Evolutionary conservation across 495 filamentous ascomycete species (phyloP), one percentile per base, ranked within the genome.

Genomic region (Daldinia grandis): DNA sequence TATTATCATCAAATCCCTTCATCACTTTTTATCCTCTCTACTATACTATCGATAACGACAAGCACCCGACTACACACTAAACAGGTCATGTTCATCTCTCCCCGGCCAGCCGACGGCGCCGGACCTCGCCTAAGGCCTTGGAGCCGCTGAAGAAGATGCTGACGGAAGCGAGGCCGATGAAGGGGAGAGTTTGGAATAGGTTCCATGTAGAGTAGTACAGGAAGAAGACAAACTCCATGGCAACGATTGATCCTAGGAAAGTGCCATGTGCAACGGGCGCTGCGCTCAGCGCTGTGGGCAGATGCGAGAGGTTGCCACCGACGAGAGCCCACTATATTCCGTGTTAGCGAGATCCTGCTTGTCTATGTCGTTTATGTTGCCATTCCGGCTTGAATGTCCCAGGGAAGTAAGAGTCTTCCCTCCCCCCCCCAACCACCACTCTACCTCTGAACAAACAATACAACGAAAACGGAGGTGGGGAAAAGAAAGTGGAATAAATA

Each of bases 141-240:
- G 91, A 94, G 61, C 95, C 96, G 78, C 93, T 97, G 44, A 98
- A 79, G 75, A 96, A 93, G 24, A 91, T 87, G 59, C 93, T 87
- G 49, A 84, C 78, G 21, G 90, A 90, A 56, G 92, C 87, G 44
- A 86, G 81, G 35, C 84, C 87, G 68, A 88, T 88, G 57, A 89
- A 89, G 9, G 94, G 94, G 40, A 99, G 86, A 28, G 87, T 87
- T 82, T 97, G 91, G 86, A 98, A 99, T 50, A 99, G 82, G 72
- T 90, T 97, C 95, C 95, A 98, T 71, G 81, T 90, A 31, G 86
- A 91, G 78, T 98, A 99, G 85, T 99, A 99, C 78, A 97, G 79
- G 85, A 94, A 94, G 82, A 98, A 98, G 70, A 97, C 87, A 7
- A 87, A 91, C 79, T 99, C 95, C 83, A 99, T 89, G 12, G 89